These are phyloP conservation scores for Schizochytrium sp. DNA, from an alignment of 108 stramenopile species.

Conservation along the genomic window DNA sequence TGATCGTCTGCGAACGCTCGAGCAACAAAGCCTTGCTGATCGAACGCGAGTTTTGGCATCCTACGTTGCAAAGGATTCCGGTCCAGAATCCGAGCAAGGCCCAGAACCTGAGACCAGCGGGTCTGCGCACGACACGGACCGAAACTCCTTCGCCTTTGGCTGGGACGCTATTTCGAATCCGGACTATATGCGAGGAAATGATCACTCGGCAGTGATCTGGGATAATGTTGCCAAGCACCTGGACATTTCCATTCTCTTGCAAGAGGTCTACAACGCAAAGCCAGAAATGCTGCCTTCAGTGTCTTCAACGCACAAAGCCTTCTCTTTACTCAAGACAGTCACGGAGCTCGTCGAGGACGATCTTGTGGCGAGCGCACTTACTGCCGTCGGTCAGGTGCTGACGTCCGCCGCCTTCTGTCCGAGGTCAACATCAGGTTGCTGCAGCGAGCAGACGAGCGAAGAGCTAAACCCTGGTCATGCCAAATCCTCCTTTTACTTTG, in stretches of 20 bases:
- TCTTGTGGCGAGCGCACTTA: background rate
- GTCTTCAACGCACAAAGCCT: background rate
- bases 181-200: background rate
- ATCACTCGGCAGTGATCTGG: background rate
- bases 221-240: background rate
- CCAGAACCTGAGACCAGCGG: background rate
- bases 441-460: background rate
- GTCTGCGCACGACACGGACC: background rate
- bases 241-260: background rate
- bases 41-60: background rate
- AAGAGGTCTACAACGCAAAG: background rate
- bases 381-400: background rate
- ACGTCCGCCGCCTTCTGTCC: background rate
- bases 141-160: background rate
- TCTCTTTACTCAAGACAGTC: background rate
- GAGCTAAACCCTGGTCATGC: background rate
- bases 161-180: background rate
- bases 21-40: background rate
- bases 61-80: background rate
- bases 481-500: background rate
- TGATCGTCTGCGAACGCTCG: background rate
- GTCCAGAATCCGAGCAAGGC: background rate
- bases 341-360: background rate
- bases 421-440: too few species aligned
- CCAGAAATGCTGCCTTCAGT: background rate